Evolutionary conservation across 805 yeast species (phyloP).

Genomic region (Cyberlindnera petersonii): DNA sequence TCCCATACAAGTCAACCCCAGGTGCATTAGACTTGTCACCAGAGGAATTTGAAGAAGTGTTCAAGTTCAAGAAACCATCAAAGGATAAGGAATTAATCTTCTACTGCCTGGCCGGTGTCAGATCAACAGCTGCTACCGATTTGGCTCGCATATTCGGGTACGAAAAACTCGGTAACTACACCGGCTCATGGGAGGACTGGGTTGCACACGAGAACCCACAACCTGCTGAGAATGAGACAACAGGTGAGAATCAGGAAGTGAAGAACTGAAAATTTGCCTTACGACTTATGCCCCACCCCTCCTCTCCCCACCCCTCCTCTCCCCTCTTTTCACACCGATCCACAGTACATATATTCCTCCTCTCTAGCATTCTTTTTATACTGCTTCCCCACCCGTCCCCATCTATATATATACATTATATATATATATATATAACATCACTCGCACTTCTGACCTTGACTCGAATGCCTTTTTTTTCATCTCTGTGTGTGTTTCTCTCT

Average conservation of each 20-base stretch:
- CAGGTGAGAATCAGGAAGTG: too few relatives aligned
- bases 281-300: too few relatives aligned
- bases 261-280: too few relatives aligned
- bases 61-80: constrained; percentile 79
- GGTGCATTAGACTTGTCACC: constrained; percentile 80
- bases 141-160: constrained; percentile 90
- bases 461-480: too few relatives aligned
- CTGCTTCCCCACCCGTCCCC: too few relatives aligned
- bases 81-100: constrained; percentile 71
- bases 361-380: too few relatives aligned
- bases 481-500: too few relatives aligned
- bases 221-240: constrained; percentile 13
- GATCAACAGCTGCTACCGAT: constrained; percentile 88
- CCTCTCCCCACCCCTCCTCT: too few relatives aligned
- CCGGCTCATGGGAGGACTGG: constrained; percentile 91
- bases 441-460: not conserved
- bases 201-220: constrained; percentile 36
- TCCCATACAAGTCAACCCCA: constrained; percentile 87
- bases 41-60: constrained; percentile 76
- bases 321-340: too few relatives aligned
- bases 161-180: constrained; percentile 74
- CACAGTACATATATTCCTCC: too few relatives aligned
- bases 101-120: constrained; percentile 89
- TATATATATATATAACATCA: not conserved
- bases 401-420: too few relatives aligned